Evolutionary conservation across 164 flowering plant genomes (phyloP), one percentile per base, ranked within the genome.

Genomic region (Berberis vulgaris): DNA sequence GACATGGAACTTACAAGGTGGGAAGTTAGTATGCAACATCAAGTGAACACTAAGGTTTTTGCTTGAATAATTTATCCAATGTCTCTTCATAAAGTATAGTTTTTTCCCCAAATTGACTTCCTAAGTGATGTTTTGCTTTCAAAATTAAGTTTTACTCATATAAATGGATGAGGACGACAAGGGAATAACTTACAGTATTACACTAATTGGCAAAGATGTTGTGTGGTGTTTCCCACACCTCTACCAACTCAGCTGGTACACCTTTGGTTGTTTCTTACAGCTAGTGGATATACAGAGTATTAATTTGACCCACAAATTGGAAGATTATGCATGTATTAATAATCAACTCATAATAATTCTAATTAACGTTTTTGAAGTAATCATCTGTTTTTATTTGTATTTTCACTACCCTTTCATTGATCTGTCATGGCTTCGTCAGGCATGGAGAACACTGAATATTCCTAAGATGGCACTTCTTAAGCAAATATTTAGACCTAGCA

Each of bases 401-500:
- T 41, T 12, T 12, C 8, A 41, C 9, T 58, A 45, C 41, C 1
- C n/a, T 47, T 58, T 4, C 4, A 5, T 6, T n/a, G n/a, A n/a
- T n/a, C n/a, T n/a, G n/a, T 50, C 13, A n/a, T n/a, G 38, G 41
- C 62, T 59, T 11, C 62, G 61, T 12, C 80, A 93, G 97, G 89
- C 98, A 93, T 70, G 87, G 82, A 10, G 98, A 88, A 73, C 86
- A 90, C 72, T 94, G 98, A 94, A 94, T 72, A 96, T 90, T 57
- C 97, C 97, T 2, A 94, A 94, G 77, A 90, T 88, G 91, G 80
- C 91, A 45, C 77, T 90, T 57, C 71, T 93, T 59, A 90, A 86
- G 84, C 96, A 93, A 69, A 72, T 90, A 67, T 62, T 94, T 11
- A 81, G 71, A 65, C 98, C 97, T 11, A 85, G 90, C 1, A n/a